Conservation (phyloP, 169 alveolate genomes). For the Plasmodium relictum region DNA sequence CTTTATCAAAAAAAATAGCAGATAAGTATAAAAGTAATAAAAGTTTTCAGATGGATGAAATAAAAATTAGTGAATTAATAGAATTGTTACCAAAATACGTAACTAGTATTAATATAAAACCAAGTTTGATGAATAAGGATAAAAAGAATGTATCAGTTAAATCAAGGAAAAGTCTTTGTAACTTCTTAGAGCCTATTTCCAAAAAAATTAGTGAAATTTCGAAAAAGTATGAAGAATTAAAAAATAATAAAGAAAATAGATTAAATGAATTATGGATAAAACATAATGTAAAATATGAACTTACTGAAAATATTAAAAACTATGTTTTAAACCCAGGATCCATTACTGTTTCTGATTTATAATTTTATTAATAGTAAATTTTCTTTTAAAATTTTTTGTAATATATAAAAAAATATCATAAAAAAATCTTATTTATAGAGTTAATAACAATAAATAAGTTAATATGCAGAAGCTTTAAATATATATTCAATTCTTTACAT, state of each 20-base stretch:
- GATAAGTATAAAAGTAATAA: constrained; percentile 66
- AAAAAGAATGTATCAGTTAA: constrained; percentile 51
- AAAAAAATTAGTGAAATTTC: constrained; percentile 30
- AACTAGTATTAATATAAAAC: constrained; percentile 50
- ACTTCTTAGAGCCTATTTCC: constrained; percentile 60
- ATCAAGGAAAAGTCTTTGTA: constrained; percentile 36
- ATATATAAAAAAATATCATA: no score
- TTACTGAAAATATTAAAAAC: constrained; percentile 54
- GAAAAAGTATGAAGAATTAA: constrained; percentile 35
- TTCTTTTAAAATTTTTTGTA: no score
- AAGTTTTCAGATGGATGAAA: constrained; percentile 45
- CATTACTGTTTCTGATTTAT: constrained; percentile 34
- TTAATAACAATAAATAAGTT: no score
- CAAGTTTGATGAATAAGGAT: constrained; percentile 37
- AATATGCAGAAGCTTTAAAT: no score
- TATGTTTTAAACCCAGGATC: constrained; percentile 55
- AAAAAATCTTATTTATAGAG: no score
- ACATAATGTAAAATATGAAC: constrained; percentile 53
- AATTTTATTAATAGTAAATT: background rate
- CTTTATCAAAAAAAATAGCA: constrained; percentile 55
- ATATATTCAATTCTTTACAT: no score
- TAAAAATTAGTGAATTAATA: constrained; percentile 23
- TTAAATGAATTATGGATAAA: constrained; percentile 70
- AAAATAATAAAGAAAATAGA: constrained; percentile 56
- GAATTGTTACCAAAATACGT: constrained; percentile 48